Evolutionary conservation across 257 asterid species (phyloP), one percentile per base, ranked within the genome.

Genomic region (Verbena officinalis): DNA sequence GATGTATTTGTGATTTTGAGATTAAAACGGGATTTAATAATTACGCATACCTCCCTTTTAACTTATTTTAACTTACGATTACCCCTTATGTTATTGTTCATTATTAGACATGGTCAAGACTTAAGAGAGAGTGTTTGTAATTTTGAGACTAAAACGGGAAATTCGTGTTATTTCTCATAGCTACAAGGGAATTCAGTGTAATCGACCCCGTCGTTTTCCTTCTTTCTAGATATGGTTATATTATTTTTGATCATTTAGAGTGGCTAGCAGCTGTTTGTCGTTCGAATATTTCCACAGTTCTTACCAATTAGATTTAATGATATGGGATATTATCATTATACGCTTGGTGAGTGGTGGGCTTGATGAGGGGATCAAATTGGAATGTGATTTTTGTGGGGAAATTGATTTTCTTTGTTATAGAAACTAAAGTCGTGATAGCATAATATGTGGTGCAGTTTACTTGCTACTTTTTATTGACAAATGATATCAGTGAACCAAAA

Each of bases 371-470:
- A 53, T 50, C 44, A 46, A 20, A 55, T 68, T 22, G 36, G 10
- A 64, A 55, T n/a, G 57, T 50, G 39, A 73, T 57, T 40, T 68
- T 51, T 44, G 69, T 17, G 70, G 43, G 58, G 44, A 55, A 45
- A 44, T 62, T 45, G 70, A 56, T 39, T 49, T 69, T 70, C 51
- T 52, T 3, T 55, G 55, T n/a, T 53, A 36, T 50, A 33, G 7
- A 4, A 36, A 36, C 40, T 36, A 1, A 36, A 9, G 4, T 55
- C 45, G 46, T 62, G 90, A 81, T 68, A 75, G 76, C 50, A 48
- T 34, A 30, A 31, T 75, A 62, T 85, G 90, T 81, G 95, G 86
- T 80, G 77, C 65, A 56, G 65, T 19, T 43, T 50, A 39, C 55
- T 33, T 59, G 24, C 50, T 27, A 40, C 65, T 46, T 69, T 55